Conservation (phyloP, 208 protist genomes). For the Perkinsela sp. region DNA sequence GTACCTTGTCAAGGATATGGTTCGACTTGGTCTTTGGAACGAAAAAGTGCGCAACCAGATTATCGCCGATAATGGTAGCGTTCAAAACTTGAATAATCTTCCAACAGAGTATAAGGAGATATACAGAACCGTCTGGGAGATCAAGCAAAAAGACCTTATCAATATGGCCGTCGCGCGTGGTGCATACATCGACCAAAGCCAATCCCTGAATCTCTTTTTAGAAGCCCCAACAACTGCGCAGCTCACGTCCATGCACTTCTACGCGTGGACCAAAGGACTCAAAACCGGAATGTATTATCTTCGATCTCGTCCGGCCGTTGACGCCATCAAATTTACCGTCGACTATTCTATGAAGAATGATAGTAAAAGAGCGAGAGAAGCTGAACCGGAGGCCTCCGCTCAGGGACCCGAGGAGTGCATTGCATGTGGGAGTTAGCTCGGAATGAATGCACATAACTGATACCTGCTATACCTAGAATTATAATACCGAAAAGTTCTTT, state of each 20-base stretch:
- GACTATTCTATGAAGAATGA: constrained; percentile 9
- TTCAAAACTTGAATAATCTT: constrained; percentile 51
- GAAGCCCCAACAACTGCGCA: constrained; percentile 29
- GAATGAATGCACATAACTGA: too few species aligned
- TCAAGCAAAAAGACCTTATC: constrained; percentile 56
- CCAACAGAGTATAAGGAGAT: constrained; percentile 45
- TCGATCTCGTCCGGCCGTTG: constrained; percentile 31
- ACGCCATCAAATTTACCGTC: constrained; percentile 81
- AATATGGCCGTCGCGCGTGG: constrained; percentile 74
- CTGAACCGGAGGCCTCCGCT: background rate
- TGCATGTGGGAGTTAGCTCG: constrained; percentile 5
- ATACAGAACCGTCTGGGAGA: constrained; percentile 80
- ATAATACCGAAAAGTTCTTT: too few species aligned
- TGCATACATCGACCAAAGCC: constrained; percentile 72
- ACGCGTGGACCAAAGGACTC: constrained; percentile 68
- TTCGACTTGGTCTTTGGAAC: constrained; percentile 29
- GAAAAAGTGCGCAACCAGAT: constrained; percentile 30
- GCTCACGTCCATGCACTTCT: constrained; percentile 82
- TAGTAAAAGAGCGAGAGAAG: background rate
- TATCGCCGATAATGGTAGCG: constrained; percentile 33
- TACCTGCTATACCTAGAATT: too few species aligned
- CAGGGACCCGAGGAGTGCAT: constrained; percentile 4
- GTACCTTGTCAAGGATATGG: constrained; percentile 43
- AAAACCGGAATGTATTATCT: constrained; percentile 91
- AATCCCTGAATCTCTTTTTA: constrained; percentile 72